These are phyloP conservation scores for Daldinia vernicosa DNA, from an alignment of 495 filamentous ascomycete species.

Conservation along the genomic window DNA sequence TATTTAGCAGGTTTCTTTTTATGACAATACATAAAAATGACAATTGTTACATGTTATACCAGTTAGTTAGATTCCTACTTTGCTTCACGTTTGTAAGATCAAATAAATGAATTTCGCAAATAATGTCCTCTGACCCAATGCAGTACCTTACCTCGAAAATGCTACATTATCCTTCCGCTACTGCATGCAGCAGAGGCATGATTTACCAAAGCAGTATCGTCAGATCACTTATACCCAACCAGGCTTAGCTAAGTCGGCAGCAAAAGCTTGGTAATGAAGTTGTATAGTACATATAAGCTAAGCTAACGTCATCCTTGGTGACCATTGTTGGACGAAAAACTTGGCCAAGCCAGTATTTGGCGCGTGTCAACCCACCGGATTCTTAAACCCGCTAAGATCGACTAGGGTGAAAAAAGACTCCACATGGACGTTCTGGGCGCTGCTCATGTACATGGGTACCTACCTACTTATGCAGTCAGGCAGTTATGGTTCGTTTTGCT, in stretches of 20 bases:
- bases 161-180: slow-evolving; percentile 20
- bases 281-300: slow-evolving; percentile 29
- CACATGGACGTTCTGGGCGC: slow-evolving; percentile 8
- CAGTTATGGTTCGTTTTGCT: slow-evolving; percentile 1
- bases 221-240: slow-evolving; percentile 10
- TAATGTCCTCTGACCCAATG: slow-evolving; percentile 7
- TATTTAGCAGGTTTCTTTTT: not conserved
- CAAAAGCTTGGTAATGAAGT: slow-evolving; percentile 34
- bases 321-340: slow-evolving; percentile 24
- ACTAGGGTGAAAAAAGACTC: slow-evolving; percentile 3
- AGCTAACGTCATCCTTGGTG: slow-evolving; percentile 37
- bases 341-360: slow-evolving; percentile 17
- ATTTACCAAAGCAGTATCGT: not conserved
- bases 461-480: not conserved
- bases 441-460: slow-evolving; percentile 10
- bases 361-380: slow-evolving; percentile 22
- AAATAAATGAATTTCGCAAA: slow-evolving; percentile 15
- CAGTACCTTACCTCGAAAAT: slow-evolving; percentile 13
- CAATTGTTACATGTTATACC: slow-evolving; percentile 3
- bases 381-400: slow-evolving; percentile 34
- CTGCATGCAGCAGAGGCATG: slow-evolving; percentile 25
- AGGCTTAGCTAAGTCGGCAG: slow-evolving; percentile 35
- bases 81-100: not conserved
- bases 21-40: slow-evolving; percentile 10
- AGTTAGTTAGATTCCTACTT: not conserved